These are phyloP conservation scores for Medicago truncatula DNA, from an alignment of 306 rosid genomes.

Conservation along the genomic window MtrunA17r5.0-ANR NC_053044.1:30433001-30433500, in stretches of 20 bases:
- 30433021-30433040: conserved; percentile 72
- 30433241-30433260: neutral
- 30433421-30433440: neutral
- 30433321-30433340: too few relatives aligned
- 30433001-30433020: conserved; percentile 88
- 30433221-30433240: neutral
- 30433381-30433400: neutral
- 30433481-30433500: neutral
- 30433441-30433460: neutral
- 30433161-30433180: conserved; percentile 46
- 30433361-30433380: too few relatives aligned
- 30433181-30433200: neutral
- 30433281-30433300: neutral
- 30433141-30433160: conserved; percentile 52
- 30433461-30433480: neutral
- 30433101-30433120: conserved; percentile 51
- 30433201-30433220: neutral
- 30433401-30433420: neutral
- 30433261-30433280: neutral
- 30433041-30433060: conserved; percentile 75
- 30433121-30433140: conserved; percentile 58
- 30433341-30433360: neutral
- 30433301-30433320: neutral
- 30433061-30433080: conserved; percentile 57
- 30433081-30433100: conserved; percentile 69